Evolutionary conservation across 139 green algal species (phyloP), one percentile per base, ranked within the genome.

Genomic region (Gonium pectorale): DNA sequence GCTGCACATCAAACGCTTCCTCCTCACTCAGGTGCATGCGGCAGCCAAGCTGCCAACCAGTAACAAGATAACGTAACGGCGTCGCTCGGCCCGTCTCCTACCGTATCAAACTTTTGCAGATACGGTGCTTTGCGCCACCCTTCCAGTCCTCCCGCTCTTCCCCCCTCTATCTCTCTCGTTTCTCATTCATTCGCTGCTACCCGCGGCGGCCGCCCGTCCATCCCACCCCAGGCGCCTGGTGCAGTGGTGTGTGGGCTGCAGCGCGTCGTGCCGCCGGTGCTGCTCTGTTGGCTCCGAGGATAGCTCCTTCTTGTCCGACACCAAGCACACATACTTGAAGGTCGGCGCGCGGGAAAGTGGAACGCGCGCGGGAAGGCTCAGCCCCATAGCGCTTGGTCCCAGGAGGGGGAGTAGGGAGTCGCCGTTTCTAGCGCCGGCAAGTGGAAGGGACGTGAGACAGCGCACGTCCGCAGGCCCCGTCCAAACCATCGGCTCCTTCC

Each of bases 201-300:
- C 19, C 62, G 29, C 19, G 21, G n/a, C 62, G 4, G n/a, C 62
- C 31, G 8, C 62, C n/a, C n/a, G 6, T 41, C 11, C 7, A 11
- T 6, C 31, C 7, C 29, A 29, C 66, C 37, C 4, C 72, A 80
- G 72, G 72, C 72, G 72, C 46, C 7, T 52, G 9, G 38, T 80
- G 24, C 72, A 68, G 51, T 80, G 72, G 52, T 80, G 72, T 24
- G 72, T 66, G 29, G 59, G 72, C 35, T 80, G 72, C 35, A 52
- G 72, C 37, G n/a, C n/a, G n/a, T 33, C 38, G 37, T 80, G 72
- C 37, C 52, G n/a, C 13, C 72, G 52, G 29, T 21, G 2, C 9
- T 80, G 72, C 38, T 29, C 35, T 21, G 52, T 67, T 19, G 51
- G 52, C 35, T 9, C 35, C 37, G 72, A 38, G 9, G 26, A 46